Evolutionary conservation across 2,329 filamentous ascomycete species (phyloP).

Genomic region (Diaporthe ilicicola): DNA sequence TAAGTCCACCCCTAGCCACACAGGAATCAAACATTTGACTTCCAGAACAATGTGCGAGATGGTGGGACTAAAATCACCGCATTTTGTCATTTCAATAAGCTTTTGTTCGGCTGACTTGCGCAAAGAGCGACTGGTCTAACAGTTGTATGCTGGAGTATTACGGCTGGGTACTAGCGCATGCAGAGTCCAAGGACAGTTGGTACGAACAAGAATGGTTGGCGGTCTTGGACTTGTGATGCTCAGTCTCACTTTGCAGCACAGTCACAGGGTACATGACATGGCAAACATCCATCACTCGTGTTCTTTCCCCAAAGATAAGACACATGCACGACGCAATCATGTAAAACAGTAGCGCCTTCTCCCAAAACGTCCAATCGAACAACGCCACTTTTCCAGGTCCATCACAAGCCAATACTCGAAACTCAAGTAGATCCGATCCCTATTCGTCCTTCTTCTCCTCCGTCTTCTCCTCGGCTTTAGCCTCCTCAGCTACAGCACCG

Average conservation of each 20-base stretch:
- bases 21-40: background rate
- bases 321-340: background rate
- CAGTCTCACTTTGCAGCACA: background rate
- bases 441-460: conserved; percentile 18
- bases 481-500: conserved; percentile 1
- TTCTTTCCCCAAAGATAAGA: background rate
- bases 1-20: background rate
- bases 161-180: background rate
- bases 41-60: background rate
- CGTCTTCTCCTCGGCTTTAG: background rate
- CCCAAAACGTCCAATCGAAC: background rate
- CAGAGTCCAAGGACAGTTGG: background rate
- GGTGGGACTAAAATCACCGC: background rate
- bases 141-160: background rate
- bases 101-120: background rate
- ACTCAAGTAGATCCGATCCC: conserved; percentile 45
- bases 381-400: background rate
- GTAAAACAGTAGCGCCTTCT: background rate
- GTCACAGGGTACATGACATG: background rate
- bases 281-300: background rate
- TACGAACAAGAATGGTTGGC: background rate
- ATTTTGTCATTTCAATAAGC: background rate
- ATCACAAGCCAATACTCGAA: background rate
- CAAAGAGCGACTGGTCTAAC: background rate
- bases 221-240: background rate